A percentile compares a stretch with the other conserved stretches of the same genome.
These are phyloP conservation scores for Cutaneotrichosporon cutaneum DNA, from an alignment of 1,284 basidiomycete species.

Conservation along the genomic window DNA sequence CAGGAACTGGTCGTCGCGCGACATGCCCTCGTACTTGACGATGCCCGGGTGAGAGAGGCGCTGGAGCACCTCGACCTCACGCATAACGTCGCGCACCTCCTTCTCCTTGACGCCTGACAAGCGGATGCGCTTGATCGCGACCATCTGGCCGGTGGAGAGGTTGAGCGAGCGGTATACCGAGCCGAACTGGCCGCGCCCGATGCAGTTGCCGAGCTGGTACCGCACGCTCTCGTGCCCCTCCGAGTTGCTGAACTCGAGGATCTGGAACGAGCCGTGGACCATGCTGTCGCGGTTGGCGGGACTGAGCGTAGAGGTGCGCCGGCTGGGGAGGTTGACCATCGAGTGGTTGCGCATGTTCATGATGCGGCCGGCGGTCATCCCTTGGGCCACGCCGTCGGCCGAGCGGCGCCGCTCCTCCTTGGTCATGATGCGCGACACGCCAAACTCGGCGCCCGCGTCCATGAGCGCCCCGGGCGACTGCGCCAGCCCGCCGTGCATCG, in stretches of 20 bases:
- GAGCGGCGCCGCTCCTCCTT: conserved; percentile 36
- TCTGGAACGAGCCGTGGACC: conserved; percentile 64
- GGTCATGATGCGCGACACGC: conserved; percentile 2
- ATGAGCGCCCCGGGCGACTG: conserved; percentile 4
- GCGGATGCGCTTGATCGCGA: conserved; percentile 88
- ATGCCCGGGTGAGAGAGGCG: conserved; percentile 85
- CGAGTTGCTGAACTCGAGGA: conserved; percentile 70
- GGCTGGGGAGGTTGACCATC: conserved; percentile 38
- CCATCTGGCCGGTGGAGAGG: conserved; percentile 86
- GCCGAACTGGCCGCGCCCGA: conserved; percentile 93
- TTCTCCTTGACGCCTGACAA: conserved; percentile 81
- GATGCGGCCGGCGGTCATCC: conserved; percentile 15
- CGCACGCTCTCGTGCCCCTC: conserved; percentile 74
- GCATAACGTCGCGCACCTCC: conserved; percentile 81
- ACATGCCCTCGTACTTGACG: conserved; percentile 91
- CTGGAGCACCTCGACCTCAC: conserved; percentile 86
- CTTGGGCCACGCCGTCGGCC: conserved; percentile 24
- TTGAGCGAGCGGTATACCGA: conserved; percentile 92
- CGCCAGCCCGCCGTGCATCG: background rate
- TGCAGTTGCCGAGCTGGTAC: conserved; percentile 93
- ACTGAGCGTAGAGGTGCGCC: conserved; percentile 28
- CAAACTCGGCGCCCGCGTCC: conserved; percentile 8
- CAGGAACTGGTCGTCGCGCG: conserved; percentile 77
- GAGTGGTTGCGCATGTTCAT: conserved; percentile 35
- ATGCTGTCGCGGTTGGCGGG: conserved; percentile 26